A percentile compares a stretch with the other conserved stretches of the same genome.
Conservation (phyloP, 1,139 yeast species). For the Suhomyces bolitotheri region DNA sequence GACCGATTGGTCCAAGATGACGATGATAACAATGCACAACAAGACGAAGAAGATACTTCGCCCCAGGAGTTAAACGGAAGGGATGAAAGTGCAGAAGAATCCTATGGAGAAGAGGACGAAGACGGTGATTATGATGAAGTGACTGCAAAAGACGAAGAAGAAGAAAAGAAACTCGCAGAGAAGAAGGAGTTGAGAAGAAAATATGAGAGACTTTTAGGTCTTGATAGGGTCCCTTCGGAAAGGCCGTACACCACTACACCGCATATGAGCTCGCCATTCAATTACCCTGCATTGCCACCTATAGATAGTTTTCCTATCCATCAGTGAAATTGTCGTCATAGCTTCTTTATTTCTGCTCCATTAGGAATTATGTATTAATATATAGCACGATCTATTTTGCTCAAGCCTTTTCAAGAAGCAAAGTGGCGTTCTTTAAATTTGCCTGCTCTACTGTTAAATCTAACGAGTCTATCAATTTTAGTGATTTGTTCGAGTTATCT, state of each 20-base stretch:
- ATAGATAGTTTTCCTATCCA: conserved; percentile 24
- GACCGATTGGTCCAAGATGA: conserved; percentile 6
- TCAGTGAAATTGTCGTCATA: not conserved
- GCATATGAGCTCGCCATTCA: conserved; percentile 6
- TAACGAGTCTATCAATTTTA: conserved; percentile 61
- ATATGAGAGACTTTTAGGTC: conserved; percentile 15
- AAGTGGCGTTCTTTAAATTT: conserved; percentile 77
- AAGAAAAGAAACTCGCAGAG: conserved; percentile 6
- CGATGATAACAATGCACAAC: conserved; percentile 11
- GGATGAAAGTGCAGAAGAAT: conserved; percentile 14
- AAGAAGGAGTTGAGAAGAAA: conserved; percentile 13
- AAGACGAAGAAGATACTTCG: conserved; percentile 5
- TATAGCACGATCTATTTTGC: not conserved
- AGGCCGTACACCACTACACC: conserved; percentile 9
- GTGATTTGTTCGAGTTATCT: conserved; percentile 63
- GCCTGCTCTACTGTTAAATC: conserved; percentile 68
- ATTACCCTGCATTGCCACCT: conserved; percentile 27
- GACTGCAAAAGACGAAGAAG: conserved; percentile 7
- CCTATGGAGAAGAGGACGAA: conserved; percentile 10
- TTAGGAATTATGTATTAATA: conserved; percentile 10
- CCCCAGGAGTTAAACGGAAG: conserved; percentile 5
- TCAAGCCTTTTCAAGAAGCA: conserved; percentile 58
- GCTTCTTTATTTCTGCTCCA: conserved; percentile 9
- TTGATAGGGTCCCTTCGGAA: conserved; percentile 10
- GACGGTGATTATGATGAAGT: conserved; percentile 4